Percentiles rank a stretch among this genome's conserved stretches.
Evolutionary conservation across 2,329 filamentous ascomycete species (phyloP).

Genomic region (Blumeria hordei): DNA sequence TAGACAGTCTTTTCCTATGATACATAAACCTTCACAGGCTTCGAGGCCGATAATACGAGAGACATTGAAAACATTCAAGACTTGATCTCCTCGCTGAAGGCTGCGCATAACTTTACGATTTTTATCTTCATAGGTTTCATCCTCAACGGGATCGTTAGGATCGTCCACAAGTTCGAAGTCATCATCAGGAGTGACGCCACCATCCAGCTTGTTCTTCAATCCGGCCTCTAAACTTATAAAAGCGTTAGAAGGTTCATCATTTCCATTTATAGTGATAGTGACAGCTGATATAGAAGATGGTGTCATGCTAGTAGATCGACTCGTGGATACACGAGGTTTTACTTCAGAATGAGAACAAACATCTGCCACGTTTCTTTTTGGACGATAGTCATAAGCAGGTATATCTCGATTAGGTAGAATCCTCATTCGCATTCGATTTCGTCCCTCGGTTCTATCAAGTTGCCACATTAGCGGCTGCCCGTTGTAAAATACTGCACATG

Average conservation of each 20-base stretch:
- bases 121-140: slow-evolving; percentile 78
- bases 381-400: slow-evolving; percentile 52
- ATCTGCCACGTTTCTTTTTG: slow-evolving; percentile 45
- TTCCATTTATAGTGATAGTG: slow-evolving; percentile 4
- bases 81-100: slow-evolving; percentile 69
- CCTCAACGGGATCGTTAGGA: slow-evolving; percentile 63
- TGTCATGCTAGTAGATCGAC: slow-evolving; percentile 3
- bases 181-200: slow-evolving; percentile 33
- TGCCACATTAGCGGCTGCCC: slow-evolving; percentile 50
- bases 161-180: slow-evolving; percentile 94
- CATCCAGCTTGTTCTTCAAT: slow-evolving; percentile 5
- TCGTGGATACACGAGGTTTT: slow-evolving; percentile 5
- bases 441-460: slow-evolving; percentile 81
- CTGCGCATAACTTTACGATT: slow-evolving; percentile 95
- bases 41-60: slow-evolving; percentile 86
- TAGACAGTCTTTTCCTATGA: slow-evolving; percentile 72
- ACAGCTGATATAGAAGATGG: slow-evolving; percentile 3
- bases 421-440: slow-evolving; percentile 80
- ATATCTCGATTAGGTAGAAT: slow-evolving; percentile 54
- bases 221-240: slow-evolving; percentile 5
- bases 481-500: slow-evolving; percentile 58
- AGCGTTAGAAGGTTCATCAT: slow-evolving; percentile 4
- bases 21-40: slow-evolving; percentile 77
- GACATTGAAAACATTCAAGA: slow-evolving; percentile 85
- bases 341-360: slow-evolving; percentile 16